A percentile compares a stretch with the other conserved stretches of the same genome.
Evolutionary conservation across 257 asterid genomes (phyloP).

Genomic region (Ilex aquifolium): DNA sequence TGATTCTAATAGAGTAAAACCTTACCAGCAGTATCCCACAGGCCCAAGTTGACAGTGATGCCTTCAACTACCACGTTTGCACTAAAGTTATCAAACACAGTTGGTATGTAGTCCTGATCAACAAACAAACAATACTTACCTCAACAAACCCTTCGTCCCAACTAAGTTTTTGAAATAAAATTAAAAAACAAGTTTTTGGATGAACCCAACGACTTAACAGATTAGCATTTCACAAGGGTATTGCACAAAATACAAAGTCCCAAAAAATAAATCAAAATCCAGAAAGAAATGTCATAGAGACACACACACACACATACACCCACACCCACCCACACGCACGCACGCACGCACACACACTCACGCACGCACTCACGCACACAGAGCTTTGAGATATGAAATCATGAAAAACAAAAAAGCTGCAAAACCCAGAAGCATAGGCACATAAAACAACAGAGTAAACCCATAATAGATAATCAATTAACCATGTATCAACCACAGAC

Average conservation of each 20-base stretch:
- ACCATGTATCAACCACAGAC: too few relatives aligned
- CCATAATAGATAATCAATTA: too few relatives aligned
- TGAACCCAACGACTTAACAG: too few relatives aligned
- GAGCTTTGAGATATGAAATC: constrained; percentile 12
- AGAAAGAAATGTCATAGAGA: constrained; percentile 16
- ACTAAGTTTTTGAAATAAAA: background rate
- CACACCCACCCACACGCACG: too few relatives aligned
- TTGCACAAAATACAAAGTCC: constrained; percentile 25
- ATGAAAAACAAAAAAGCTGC: constrained; percentile 31
- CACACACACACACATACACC: too few relatives aligned
- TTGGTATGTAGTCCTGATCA: constrained; percentile 77
- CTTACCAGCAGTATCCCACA: constrained; percentile 96
- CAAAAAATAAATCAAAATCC: constrained; percentile 29
- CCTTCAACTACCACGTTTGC: constrained; percentile 97
- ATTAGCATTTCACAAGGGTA: too few relatives aligned
- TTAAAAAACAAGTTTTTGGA: too few relatives aligned
- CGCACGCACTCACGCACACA: background rate
- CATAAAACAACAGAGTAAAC: background rate
- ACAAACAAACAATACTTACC: constrained; percentile 13
- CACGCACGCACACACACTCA: too few relatives aligned
- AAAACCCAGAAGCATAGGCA: constrained; percentile 14
- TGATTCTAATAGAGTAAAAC: constrained; percentile 4
- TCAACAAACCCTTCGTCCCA: background rate
- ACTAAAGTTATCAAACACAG: constrained; percentile 93
- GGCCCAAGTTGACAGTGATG: constrained; percentile 84